Percentiles rank a stretch among this genome's conserved stretches.
Conservation (phyloP, 2,329 filamentous ascomycete genomes). For the Phoma sp. region DNA sequence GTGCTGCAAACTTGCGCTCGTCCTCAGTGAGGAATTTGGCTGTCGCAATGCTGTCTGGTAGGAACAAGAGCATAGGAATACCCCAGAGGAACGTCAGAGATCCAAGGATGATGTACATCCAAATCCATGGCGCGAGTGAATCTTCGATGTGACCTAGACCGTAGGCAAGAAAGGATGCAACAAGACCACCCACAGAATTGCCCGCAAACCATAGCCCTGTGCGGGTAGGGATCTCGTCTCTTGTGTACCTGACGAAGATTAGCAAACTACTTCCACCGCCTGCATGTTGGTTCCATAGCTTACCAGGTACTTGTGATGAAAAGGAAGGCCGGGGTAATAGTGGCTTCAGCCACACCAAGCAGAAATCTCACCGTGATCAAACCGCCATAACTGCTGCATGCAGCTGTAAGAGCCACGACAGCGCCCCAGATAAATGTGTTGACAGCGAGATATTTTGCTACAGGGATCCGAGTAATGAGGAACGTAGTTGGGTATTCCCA, state of each 20-base stretch:
- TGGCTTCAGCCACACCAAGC: constrained; percentile 11
- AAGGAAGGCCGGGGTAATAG: constrained; percentile 23
- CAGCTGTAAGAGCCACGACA: background rate
- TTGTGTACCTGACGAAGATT: constrained; percentile 1
- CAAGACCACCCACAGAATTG: constrained; percentile 8
- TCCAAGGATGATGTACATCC: constrained; percentile 12
- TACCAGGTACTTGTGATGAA: constrained; percentile 41
- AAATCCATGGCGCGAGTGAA: constrained; percentile 7
- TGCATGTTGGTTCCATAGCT: background rate
- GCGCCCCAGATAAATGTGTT: constrained; percentile 5
- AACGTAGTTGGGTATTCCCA: constrained; percentile 10
- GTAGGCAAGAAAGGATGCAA: constrained; percentile 11
- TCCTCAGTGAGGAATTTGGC: constrained; percentile 8
- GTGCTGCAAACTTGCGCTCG: constrained; percentile 24
- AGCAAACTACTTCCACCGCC: background rate
- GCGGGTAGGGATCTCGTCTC: constrained; percentile 10
- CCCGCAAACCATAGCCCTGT: constrained; percentile 9
- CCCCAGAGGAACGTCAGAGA: constrained; percentile 5
- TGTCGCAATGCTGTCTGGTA: constrained; percentile 5
- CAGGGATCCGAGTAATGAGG: constrained; percentile 1
- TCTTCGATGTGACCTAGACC: constrained; percentile 5
- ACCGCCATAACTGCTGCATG: constrained; percentile 4
- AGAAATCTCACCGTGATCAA: constrained; percentile 5
- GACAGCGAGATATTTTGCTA: constrained; percentile 3
- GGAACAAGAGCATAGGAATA: constrained; percentile 5